Evolutionary conservation across 2,329 filamentous ascomycete species (phyloP).

Genomic region (Zymoseptoria passerinii): DNA sequence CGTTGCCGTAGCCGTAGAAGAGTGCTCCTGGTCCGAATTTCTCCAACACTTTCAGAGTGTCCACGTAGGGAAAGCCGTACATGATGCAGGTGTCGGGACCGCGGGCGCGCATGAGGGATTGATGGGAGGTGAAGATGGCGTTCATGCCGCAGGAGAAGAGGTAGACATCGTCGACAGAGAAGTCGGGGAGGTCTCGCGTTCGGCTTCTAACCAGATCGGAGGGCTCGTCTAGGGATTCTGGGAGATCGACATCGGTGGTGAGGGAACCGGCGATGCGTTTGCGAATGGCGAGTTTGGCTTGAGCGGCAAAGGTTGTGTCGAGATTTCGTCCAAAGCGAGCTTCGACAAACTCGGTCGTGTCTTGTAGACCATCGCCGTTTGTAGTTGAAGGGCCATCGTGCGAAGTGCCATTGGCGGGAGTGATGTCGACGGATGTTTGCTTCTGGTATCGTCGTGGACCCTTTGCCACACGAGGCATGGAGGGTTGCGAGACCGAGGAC

Average conservation of each 20-base stretch:
- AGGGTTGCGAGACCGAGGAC: constrained; percentile 28
- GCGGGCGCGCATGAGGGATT: constrained; percentile 57
- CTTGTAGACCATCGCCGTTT: constrained; percentile 42
- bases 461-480: constrained; percentile 44
- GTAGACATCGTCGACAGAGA: constrained; percentile 81
- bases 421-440: constrained; percentile 43
- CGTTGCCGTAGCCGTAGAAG: constrained; percentile 77
- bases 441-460: constrained; percentile 77
- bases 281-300: constrained; percentile 77
- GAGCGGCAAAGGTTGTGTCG: constrained; percentile 65
- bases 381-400: constrained; percentile 15
- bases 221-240: constrained; percentile 44
- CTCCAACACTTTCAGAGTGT: constrained; percentile 87
- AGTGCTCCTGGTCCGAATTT: constrained; percentile 86
- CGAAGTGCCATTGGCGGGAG: constrained; percentile 17
- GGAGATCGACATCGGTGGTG: constrained; percentile 60
- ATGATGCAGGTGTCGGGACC: constrained; percentile 68
- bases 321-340: constrained; percentile 91
- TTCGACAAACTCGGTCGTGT: constrained; percentile 67
- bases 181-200: constrained; percentile 46
- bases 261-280: constrained; percentile 83
- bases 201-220: constrained; percentile 30
- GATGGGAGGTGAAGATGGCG: constrained; percentile 83
- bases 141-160: constrained; percentile 90
- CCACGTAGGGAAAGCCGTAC: constrained; percentile 96